These are phyloP conservation scores for Epichloe uncinata DNA, from an alignment of 2,329 filamentous ascomycete genomes.

Conservation along the genomic window DNA sequence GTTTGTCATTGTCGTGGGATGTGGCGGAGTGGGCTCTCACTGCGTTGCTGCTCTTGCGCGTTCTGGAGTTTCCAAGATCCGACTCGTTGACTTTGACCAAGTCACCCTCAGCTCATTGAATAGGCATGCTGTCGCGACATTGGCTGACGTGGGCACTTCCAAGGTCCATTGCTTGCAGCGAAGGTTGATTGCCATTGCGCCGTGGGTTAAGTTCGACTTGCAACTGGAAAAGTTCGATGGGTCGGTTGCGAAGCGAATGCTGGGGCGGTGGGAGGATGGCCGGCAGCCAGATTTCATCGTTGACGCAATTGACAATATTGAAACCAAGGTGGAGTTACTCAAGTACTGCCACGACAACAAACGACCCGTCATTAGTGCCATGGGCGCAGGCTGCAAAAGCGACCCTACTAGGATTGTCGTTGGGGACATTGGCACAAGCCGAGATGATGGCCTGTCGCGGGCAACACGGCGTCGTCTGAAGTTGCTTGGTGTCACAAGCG, in stretches of 20 bases:
- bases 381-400: slow-evolving; percentile 94
- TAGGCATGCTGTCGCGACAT: slow-evolving; percentile 85
- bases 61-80: slow-evolving; percentile 76
- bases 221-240: slow-evolving; percentile 71
- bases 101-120: slow-evolving; percentile 91
- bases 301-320: slow-evolving; percentile 97
- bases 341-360: slow-evolving; percentile 72
- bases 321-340: slow-evolving; percentile 83
- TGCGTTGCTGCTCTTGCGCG: slow-evolving; percentile 74
- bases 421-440: slow-evolving; percentile 78
- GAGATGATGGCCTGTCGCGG: slow-evolving; percentile 78
- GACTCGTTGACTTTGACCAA: slow-evolving; percentile 94
- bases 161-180: slow-evolving; percentile 80
- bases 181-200: slow-evolving; percentile 71
- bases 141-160: slow-evolving; percentile 83
- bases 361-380: slow-evolving; percentile 78
- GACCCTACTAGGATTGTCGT: slow-evolving; percentile 73
- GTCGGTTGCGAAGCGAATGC: slow-evolving; percentile 48
- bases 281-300: slow-evolving; percentile 71
- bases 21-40: slow-evolving; percentile 90
- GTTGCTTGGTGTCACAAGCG: slow-evolving; percentile 61
- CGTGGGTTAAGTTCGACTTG: slow-evolving; percentile 85
- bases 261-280: slow-evolving; percentile 46
- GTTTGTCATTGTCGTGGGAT: slow-evolving; percentile 82
- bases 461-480: slow-evolving; percentile 72